These are phyloP conservation scores for Pythium sp. DNA, from an alignment of 352 stramenopile species.

Conservation along the genomic window DNA sequence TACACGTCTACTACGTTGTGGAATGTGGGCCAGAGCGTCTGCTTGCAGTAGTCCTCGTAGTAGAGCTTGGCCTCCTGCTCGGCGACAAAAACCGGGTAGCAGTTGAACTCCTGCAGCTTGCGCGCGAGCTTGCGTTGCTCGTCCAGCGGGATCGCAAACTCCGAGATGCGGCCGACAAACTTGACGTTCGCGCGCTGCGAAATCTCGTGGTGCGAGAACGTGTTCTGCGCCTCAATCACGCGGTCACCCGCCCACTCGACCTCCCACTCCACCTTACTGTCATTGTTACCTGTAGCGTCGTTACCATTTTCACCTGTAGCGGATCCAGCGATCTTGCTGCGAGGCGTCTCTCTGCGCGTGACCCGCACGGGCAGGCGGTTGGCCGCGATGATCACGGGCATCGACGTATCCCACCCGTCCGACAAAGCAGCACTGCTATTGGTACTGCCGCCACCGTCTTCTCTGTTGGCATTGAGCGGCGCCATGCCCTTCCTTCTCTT, in stretches of 20 bases:
- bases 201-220: conserved; percentile 71
- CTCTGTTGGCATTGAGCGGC: not conserved
- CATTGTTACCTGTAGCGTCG: not conserved
- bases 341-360: conserved; percentile 11
- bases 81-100: conserved; percentile 62
- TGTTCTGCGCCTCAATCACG: conserved; percentile 74
- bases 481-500: not conserved
- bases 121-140: conserved; percentile 47
- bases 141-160: conserved; percentile 45
- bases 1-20: conserved; percentile 95
- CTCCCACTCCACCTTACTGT: conserved; percentile 27
- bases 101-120: conserved; percentile 59
- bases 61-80: conserved; percentile 58
- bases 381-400: conserved; percentile 69
- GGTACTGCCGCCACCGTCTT: too few species aligned
- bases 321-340: not conserved
- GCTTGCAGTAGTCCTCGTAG: conserved; percentile 96
- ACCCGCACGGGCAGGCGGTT: conserved; percentile 63
- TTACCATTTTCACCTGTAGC: too few species aligned
- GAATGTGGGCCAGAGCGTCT: conserved; percentile 95
- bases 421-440: not conserved
- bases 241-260: conserved; percentile 73
- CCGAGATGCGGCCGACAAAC: conserved; percentile 65
- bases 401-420: conserved; percentile 51
- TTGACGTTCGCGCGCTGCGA: conserved; percentile 63